Evolutionary conservation across 2,329 filamentous ascomycete species (phyloP), one percentile per base, ranked within the genome.

Genomic region (Arthroderma uncinatum): DNA sequence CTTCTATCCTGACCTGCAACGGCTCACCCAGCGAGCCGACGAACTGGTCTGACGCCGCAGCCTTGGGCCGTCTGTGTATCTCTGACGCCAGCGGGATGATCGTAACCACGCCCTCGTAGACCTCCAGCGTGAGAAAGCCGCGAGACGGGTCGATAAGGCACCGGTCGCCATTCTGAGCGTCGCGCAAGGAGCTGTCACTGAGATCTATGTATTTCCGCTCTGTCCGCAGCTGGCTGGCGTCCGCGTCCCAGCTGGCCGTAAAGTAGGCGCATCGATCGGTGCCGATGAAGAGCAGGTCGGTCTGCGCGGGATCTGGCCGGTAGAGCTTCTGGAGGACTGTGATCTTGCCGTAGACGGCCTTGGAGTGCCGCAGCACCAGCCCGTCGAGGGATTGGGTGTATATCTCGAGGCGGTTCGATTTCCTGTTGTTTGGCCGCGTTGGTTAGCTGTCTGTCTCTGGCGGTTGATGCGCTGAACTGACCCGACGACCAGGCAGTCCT

Each of bases 191-290:
- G 64, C 80, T 80, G 64, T 84, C 81, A 34, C 80, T 76, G 57
- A 85, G 73, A 64, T 85, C 79, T 44, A 81, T 75, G 68, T 79
- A 82, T 59, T 75, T 78, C 70, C 81, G 78, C 62, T 82, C 68
- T 2, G 82, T 85, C 37, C 73, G 73, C 12, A 84, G 70, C 56
- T 78, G 72, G 19, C 75, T 77, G 23, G 67, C 72, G 1, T 79
- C 71, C 0, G 78, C 66, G 64, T 96, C 84, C 91, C 93, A 98
- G 14, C 80, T 83, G 19, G 95, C 72, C 1, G 89, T 95, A 70
- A 97, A 95, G 74, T 95, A 97, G 65, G 90, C 85, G 64, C 88
- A 87, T 57, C 87, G 83, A 68, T 95, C 87, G 50, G 93, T 98
- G 53, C 90, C 92, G 58, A 98, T 81, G 68, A 98, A 95, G 60